Evolutionary conservation across 1,284 basidiomycete genomes (phyloP).

Genomic region (Rhodotorula sp.): DNA sequence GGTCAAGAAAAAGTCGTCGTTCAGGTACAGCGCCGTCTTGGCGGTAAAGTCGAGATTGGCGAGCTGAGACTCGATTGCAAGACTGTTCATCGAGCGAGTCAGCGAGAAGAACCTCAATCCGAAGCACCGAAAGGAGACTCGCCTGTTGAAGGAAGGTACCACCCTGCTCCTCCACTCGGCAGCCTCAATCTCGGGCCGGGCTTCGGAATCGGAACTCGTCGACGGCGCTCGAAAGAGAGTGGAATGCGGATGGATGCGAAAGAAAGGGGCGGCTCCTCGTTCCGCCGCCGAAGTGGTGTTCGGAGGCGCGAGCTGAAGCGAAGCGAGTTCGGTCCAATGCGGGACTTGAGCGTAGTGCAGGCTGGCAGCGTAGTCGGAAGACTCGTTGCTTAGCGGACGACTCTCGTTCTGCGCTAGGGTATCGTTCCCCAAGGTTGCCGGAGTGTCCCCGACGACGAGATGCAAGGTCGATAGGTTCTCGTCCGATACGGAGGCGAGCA

Average conservation of each 20-base stretch:
- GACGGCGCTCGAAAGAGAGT: slow-evolving; percentile 26
- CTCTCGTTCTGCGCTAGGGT: neutral
- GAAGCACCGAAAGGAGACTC: neutral
- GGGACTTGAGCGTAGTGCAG: slow-evolving; percentile 21
- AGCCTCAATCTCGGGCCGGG: neutral
- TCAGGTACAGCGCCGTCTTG: slow-evolving; percentile 30
- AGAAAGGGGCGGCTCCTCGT: neutral
- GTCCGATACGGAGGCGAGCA: slow-evolving; percentile 8
- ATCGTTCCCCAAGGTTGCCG: neutral
- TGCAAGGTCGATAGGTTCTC: slow-evolving; percentile 16
- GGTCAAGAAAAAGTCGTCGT: slow-evolving; percentile 44
- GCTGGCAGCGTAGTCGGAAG: neutral
- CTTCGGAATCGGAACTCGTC: no score
- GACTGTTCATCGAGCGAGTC: slow-evolving; percentile 7
- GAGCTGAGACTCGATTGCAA: slow-evolving; percentile 42
- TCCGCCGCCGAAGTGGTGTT: neutral
- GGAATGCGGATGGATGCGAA: slow-evolving; percentile 29
- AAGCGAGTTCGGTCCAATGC: slow-evolving; percentile 24
- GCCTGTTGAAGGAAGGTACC: slow-evolving; percentile 37
- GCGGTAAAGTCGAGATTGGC: slow-evolving; percentile 29
- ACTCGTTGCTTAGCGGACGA: neutral
- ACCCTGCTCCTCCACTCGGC: slow-evolving; percentile 21
- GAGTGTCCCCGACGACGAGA: slow-evolving; percentile 31
- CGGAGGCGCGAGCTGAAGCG: slow-evolving; percentile 2
- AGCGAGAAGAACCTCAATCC: no score